Evolutionary conservation across 768 basidiomycete genomes (phyloP), one percentile per base, ranked within the genome.

Genomic region (Trichaptum fuscoviolaceum): DNA sequence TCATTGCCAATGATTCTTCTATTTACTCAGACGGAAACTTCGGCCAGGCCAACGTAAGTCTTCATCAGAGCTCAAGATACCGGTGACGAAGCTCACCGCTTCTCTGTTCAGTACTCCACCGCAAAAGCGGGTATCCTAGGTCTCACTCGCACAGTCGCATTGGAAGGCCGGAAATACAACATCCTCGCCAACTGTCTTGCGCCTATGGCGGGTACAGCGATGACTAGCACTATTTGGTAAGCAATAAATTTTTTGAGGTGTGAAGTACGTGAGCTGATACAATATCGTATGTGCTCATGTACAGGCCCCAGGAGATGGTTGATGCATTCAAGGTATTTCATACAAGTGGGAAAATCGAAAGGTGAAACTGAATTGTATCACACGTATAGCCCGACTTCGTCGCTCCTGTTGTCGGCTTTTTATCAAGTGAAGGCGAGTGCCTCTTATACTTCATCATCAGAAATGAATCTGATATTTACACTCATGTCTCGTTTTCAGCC

Each of bases 51-150:
- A 97, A 96, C 73, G 90, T 88, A 69, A 68, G 84, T 64, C 8
- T 66, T 24, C 35, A 42, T 26, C 6, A 64, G 57, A 27, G 26
- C 34, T 61, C 8, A 24, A n/a, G 35, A 3, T 62, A 9, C 35
- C 15, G 60, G 69, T 36, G 24, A 30, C 71, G 35, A 65, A 18
- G 26, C 5, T 68, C 70, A 42, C 66, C 36, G 24, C 17, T 61
- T 62, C 26, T 3, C 62, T 57, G 67, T 62, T 27, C 65, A 91
- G 87, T 98, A 98, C 76, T 89, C 93, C 15, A 89, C 96, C 3
- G 97, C 95, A 7, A 99, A 98, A 76, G 90, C 94, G 66, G 95
- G 85, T 24, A 92, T 99, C 71, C 89, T 93, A 69, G 94, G 93
- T 65, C 76, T 99, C 17, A 96, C 95, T n/a, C 85, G 88, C 62